Percentiles rank a stretch among this genome's conserved stretches.
Conservation (phyloP, 805 yeast genomes). For the Naumovozyma baii region DNA sequence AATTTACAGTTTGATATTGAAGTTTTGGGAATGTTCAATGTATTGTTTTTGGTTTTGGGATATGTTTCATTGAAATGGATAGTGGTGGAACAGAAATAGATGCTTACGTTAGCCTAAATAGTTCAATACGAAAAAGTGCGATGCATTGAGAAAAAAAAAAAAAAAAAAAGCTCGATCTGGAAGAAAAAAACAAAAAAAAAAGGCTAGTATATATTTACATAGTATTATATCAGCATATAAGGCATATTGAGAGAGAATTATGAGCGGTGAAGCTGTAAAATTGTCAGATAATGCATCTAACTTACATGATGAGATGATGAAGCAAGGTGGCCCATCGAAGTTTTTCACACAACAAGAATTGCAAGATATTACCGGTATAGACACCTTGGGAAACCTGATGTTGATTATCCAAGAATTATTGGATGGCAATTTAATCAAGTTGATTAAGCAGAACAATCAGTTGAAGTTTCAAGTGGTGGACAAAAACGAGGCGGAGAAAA, state of each 20-base stretch:
- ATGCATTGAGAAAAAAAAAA: not conserved
- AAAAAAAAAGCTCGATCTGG: not conserved
- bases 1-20: constrained; percentile 61
- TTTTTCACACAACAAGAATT: constrained; percentile 64
- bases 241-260: not conserved
- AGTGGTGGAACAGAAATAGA: constrained; percentile 64
- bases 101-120: no score
- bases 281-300: constrained; percentile 39
- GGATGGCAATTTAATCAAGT: constrained; percentile 53
- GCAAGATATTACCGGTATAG: constrained; percentile 37
- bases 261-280: not conserved
- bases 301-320: constrained; percentile 59
- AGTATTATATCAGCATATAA: no score
- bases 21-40: constrained; percentile 48
- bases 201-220: no score
- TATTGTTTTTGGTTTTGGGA: constrained; percentile 54
- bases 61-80: constrained; percentile 63
- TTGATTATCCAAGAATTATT: constrained; percentile 42
- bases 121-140: not conserved
- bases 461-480: constrained; percentile 69
- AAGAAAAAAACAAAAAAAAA: not conserved
- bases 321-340: constrained; percentile 35
- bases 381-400: constrained; percentile 38
- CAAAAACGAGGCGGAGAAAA: constrained; percentile 63
- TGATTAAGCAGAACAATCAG: constrained; percentile 57